Percentiles rank a stretch among this genome's conserved stretches.
phyloP scores from a whole-genome alignment of 1,284 basidiomycete genomes.

The Earliella scabrosa region DNA sequence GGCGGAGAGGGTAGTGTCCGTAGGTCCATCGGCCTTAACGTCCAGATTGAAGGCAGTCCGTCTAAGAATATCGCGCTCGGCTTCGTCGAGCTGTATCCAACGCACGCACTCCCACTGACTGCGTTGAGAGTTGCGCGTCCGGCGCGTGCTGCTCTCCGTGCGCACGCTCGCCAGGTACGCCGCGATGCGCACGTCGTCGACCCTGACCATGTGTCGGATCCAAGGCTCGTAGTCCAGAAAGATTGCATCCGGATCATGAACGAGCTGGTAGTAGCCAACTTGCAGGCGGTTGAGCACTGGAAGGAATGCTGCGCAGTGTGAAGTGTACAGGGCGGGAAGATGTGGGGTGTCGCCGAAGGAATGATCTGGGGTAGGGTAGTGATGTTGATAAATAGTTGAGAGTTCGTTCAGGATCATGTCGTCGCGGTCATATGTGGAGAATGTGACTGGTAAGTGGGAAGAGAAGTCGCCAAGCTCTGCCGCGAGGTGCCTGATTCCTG shows the following conservation, averaged over 20 bases:
- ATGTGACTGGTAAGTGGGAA: constrained; percentile 9
- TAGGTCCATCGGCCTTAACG: not conserved
- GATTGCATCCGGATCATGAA: constrained; percentile 13
- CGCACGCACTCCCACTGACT: constrained; percentile 4
- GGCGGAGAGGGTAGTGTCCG: not conserved
- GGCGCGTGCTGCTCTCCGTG: constrained; percentile 12
- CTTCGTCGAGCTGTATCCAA: constrained; percentile 8
- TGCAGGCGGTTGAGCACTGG: constrained; percentile 12
- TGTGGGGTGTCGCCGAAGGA: constrained; percentile 3
- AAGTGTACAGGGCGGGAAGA: constrained; percentile 4
- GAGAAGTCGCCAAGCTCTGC: not conserved
- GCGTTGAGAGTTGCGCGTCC: constrained; percentile 21
- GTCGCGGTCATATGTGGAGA: constrained; percentile 19
- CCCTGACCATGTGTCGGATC: constrained; percentile 15
- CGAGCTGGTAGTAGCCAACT: constrained; percentile 12
- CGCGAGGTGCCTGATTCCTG: constrained; percentile 15
- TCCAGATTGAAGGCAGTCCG: constrained; percentile 13
- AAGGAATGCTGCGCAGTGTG: constrained; percentile 10
- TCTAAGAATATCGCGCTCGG: constrained; percentile 10
- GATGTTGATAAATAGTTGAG: not conserved
- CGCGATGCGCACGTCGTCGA: constrained; percentile 13
- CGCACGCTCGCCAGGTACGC: constrained; percentile 2
- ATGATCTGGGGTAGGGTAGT: not conserved
- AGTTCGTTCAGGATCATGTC: constrained; percentile 9
- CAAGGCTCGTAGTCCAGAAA: constrained; percentile 25